Percentiles rank a stretch among this genome's conserved stretches.
These are phyloP conservation scores for Diplodia sapinea DNA, from an alignment of 2,329 filamentous ascomycete species.

Conservation along the genomic window DNA sequence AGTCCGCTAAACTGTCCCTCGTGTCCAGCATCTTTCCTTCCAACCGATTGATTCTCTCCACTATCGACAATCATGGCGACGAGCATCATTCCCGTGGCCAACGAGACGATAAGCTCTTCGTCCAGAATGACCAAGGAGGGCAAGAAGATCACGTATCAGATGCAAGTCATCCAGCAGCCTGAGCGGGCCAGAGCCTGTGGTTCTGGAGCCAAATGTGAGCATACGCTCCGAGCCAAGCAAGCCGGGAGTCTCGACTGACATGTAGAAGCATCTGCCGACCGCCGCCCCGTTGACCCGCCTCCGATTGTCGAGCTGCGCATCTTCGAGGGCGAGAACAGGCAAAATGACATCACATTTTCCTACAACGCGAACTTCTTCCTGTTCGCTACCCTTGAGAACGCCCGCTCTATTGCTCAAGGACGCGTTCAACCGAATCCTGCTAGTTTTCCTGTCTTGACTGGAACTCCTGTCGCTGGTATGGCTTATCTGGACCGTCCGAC, in stretches of 20 bases:
- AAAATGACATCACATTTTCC: conserved; percentile 73
- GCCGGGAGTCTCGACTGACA: conserved; percentile 35
- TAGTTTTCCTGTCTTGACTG: conserved; percentile 84
- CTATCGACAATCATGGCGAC: conserved; percentile 38
- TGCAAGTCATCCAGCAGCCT: conserved; percentile 91
- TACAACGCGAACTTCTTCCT: conserved; percentile 99
- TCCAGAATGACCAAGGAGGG: conserved; percentile 73
- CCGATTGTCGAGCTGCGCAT: conserved; percentile 92
- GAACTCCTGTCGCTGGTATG: conserved; percentile 93
- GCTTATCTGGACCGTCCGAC: conserved; percentile 88
- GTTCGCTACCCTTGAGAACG: conserved; percentile 73
- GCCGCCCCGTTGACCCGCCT: conserved; percentile 90
- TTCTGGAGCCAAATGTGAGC: conserved; percentile 89
- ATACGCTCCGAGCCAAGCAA: neutral
- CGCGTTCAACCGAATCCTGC: conserved; percentile 67
- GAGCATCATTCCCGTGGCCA: conserved; percentile 57
- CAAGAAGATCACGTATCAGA: conserved; percentile 76
- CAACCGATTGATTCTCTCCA: conserved; percentile 3
- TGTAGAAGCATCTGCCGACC: conserved; percentile 74
- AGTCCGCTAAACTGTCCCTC: conserved; percentile 22
- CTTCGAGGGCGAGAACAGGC: conserved; percentile 67
- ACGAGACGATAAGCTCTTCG: conserved; percentile 61
- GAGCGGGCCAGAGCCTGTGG: conserved; percentile 94
- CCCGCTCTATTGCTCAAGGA: conserved; percentile 70
- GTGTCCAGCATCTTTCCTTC: conserved; percentile 22